Percentiles rank a stretch among this genome's conserved stretches.
Conservation (phyloP, 2,329 filamentous ascomycete genomes). For the Harringtonia lauricola region DNA sequence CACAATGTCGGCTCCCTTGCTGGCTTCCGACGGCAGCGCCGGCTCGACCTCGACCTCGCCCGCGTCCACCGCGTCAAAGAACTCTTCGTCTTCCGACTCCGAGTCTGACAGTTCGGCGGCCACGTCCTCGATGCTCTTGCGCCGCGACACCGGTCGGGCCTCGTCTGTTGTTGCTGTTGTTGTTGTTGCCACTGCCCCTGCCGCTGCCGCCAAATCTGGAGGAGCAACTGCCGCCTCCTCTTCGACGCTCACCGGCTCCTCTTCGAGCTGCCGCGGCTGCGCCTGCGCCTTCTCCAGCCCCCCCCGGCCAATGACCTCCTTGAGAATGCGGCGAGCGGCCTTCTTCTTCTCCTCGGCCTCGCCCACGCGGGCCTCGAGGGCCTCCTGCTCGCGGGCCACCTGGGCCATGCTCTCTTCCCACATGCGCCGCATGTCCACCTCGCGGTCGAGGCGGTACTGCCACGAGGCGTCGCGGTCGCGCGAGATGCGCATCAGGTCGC, state of each 20-base stretch:
- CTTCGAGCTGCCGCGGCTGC: constrained; percentile 18
- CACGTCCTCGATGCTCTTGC: constrained; percentile 58
- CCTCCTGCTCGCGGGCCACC: constrained; percentile 89
- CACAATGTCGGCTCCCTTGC: constrained; percentile 22
- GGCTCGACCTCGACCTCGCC: constrained; percentile 74
- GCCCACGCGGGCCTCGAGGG: constrained; percentile 75
- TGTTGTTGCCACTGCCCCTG: background rate
- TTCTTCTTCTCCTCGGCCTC: constrained; percentile 86
- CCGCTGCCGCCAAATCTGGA: background rate
- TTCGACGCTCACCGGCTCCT: background rate
- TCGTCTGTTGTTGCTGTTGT: background rate
- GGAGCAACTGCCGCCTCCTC: background rate
- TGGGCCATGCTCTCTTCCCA: constrained; percentile 99
- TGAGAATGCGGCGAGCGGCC: constrained; percentile 78
- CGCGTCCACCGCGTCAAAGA: constrained; percentile 93
- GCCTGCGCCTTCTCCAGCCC: constrained; percentile 21
- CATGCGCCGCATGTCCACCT: constrained; percentile 83
- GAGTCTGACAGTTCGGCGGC: constrained; percentile 58
- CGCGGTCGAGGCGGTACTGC: constrained; percentile 88
- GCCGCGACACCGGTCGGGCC: constrained; percentile 45
- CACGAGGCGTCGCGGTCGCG: constrained; percentile 92
- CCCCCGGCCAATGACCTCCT: constrained; percentile 63
- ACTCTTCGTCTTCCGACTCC: constrained; percentile 77
- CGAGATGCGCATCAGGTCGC: constrained; percentile 82
- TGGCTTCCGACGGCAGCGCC: constrained; percentile 40